These are phyloP conservation scores for Vitis hybrid DNA, from an alignment of 177 flowering plant species.

Conservation along the genomic window DNA sequence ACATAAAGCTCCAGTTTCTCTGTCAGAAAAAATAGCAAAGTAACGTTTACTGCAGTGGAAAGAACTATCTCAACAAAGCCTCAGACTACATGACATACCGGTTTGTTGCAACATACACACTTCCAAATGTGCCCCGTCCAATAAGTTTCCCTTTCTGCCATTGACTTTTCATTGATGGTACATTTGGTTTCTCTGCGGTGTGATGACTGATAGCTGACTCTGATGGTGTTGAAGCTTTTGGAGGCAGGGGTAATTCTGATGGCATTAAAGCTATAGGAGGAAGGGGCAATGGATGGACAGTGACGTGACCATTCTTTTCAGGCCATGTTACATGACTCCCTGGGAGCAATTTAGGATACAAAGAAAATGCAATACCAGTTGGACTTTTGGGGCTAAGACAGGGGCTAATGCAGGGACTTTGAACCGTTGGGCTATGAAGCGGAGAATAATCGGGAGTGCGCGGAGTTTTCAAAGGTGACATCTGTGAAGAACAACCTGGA, in stretches of 20 bases:
- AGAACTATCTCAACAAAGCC: slow-evolving; percentile 4
- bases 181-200: slow-evolving; percentile 23
- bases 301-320: slow-evolving; percentile 34
- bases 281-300: slow-evolving; percentile 70
- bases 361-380: slow-evolving; percentile 27
- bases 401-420: slow-evolving; percentile 26
- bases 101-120: slow-evolving; percentile 76
- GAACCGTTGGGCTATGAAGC: slow-evolving; percentile 34
- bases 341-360: slow-evolving; percentile 26
- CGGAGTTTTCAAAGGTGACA: slow-evolving; percentile 25
- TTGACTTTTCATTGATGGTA: slow-evolving; percentile 32
- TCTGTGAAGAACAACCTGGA: slow-evolving; percentile 18
- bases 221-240: slow-evolving; percentile 32
- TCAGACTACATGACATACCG: slow-evolving; percentile 35
- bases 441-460: slow-evolving; percentile 47
- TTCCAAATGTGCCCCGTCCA: slow-evolving; percentile 93
- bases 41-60: neutral
- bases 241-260: slow-evolving; percentile 49
- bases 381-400: slow-evolving; percentile 20
- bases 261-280: slow-evolving; percentile 49
- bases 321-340: slow-evolving; percentile 30
- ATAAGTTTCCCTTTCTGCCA: slow-evolving; percentile 90
- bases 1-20: slow-evolving; percentile 87
- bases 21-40: slow-evolving; percentile 19
- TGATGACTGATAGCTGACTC: slow-evolving; percentile 28